Percentiles rank a stretch among this genome's conserved stretches.
Conservation (phyloP, 805 yeast species). For the Candida tibetensis region DNA sequence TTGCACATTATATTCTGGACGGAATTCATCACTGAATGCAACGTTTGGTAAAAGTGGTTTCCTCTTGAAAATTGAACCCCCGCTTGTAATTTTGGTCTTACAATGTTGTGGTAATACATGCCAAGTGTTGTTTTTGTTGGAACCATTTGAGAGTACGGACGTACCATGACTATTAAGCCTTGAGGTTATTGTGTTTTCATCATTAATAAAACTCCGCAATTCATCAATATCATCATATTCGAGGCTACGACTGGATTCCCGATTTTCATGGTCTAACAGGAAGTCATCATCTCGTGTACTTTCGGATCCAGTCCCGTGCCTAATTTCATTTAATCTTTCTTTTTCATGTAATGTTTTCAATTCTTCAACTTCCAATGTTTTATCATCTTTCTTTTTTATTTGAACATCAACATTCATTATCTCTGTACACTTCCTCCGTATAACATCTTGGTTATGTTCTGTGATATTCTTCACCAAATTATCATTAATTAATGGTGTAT, state of each 20-base stretch:
- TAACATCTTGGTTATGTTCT: conserved; percentile 18
- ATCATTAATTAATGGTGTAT: conserved; percentile 19
- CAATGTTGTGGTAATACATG: no score
- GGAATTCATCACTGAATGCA: conserved; percentile 48
- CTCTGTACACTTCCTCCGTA: conserved; percentile 19
- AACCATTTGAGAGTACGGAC: background rate
- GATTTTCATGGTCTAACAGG: background rate
- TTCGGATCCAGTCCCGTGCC: background rate
- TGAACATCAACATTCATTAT: conserved; percentile 20
- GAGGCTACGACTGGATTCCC: background rate
- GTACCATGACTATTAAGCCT: background rate
- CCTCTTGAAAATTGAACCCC: conserved; percentile 10
- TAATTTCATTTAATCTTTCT: background rate
- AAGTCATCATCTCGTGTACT: background rate
- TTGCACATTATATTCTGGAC: conserved; percentile 53
- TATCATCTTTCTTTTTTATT: background rate
- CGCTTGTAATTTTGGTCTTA: background rate
- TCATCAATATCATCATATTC: conserved; percentile 8
- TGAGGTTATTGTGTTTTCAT: conserved; percentile 12
- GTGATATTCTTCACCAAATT: conserved; percentile 15
- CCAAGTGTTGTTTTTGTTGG: background rate
- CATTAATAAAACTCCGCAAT: conserved; percentile 6
- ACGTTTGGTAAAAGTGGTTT: conserved; percentile 30
- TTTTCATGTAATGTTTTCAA: background rate
- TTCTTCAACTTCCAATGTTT: conserved; percentile 5